Conservation (phyloP, 108 stramenopile species). For the Skeletonema tropicum region DNA sequence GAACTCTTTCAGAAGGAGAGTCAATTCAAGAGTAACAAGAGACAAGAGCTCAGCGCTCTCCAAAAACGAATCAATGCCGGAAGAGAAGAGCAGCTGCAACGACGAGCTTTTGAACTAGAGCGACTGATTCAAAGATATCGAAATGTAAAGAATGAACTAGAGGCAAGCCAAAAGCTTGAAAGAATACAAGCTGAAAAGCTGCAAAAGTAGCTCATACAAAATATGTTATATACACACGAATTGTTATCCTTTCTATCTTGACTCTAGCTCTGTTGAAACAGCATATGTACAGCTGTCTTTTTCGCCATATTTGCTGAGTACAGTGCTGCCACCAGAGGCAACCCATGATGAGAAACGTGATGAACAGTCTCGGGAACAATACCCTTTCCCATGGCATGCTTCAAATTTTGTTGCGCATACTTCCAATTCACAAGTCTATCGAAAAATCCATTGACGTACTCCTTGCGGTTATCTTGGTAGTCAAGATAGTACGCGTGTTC, state of each 20-base stretch:
- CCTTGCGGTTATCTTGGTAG: constrained; percentile 81
- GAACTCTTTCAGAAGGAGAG: constrained; percentile 73
- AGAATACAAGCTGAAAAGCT: constrained; percentile 58
- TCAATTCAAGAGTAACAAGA: constrained; percentile 66
- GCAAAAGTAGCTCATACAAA: background rate
- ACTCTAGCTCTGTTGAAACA: background rate
- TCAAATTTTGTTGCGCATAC: constrained; percentile 53
- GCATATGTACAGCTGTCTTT: background rate
- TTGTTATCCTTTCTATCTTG: constrained; percentile 1
- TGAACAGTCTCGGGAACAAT: background rate
- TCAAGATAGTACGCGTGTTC: constrained; percentile 86
- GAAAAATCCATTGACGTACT: constrained; percentile 78
- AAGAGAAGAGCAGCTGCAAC: constrained; percentile 80
- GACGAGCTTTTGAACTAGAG: constrained; percentile 79
- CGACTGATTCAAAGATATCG: constrained; percentile 77
- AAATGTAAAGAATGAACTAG: constrained; percentile 79
- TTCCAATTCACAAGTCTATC: constrained; percentile 65
- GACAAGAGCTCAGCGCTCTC: constrained; percentile 81
- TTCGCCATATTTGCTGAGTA: background rate
- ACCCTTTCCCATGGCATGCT: constrained; percentile 26
- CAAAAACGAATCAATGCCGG: constrained; percentile 85
- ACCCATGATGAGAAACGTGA: constrained; percentile 2
- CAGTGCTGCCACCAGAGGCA: background rate
- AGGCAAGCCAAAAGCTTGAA: constrained; percentile 70
- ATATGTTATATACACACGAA: background rate